phyloP scores from a whole-genome alignment of 176 grass and related monocot species.

The Bolboschoenus planiculmis region DNA sequence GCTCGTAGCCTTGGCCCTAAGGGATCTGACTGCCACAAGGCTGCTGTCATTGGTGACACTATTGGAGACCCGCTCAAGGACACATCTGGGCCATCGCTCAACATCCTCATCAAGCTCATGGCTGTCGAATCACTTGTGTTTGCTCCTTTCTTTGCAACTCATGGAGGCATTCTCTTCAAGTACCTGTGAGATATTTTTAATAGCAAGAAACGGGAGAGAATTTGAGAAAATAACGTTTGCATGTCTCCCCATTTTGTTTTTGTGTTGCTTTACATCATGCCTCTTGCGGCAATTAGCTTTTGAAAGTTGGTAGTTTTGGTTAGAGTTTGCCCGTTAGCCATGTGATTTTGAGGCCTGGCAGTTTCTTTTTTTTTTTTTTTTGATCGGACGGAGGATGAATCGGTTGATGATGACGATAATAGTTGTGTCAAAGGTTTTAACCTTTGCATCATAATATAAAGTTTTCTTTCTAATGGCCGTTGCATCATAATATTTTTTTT shows the following conservation, averaged over 20 bases:
- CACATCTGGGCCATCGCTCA: conserved; percentile 75
- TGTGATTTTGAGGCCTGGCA: conserved; percentile 21
- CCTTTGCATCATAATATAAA: conserved; percentile 26
- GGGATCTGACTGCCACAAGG: conserved; percentile 88
- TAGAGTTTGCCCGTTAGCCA: conserved; percentile 8
- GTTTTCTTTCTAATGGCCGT: neutral
- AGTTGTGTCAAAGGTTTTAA: conserved; percentile 22
- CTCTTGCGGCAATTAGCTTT: conserved; percentile 33
- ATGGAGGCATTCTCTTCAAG: conserved; percentile 75
- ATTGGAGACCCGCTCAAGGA: conserved; percentile 92
- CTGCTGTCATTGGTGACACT: conserved; percentile 79
- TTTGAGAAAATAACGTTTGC: conserved; percentile 38
- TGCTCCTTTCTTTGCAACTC: conserved; percentile 71
- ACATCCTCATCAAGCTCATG: conserved; percentile 98
- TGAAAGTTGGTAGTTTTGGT: conserved; percentile 21
- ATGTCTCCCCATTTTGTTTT: conserved; percentile 32
- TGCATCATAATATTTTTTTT: too few relatives aligned
- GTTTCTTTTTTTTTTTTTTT: conserved; percentile 6
- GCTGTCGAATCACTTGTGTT: conserved; percentile 78
- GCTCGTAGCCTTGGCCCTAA: conserved; percentile 63
- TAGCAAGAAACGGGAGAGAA: conserved; percentile 8
- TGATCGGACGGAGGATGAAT: conserved; percentile 31
- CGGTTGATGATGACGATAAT: conserved; percentile 50
- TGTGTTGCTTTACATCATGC: conserved; percentile 28
- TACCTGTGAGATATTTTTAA: conserved; percentile 32